These are phyloP conservation scores for Euphorbia lathyris DNA, from an alignment of 345 rosid genomes.

Conservation along the genomic window DNA sequence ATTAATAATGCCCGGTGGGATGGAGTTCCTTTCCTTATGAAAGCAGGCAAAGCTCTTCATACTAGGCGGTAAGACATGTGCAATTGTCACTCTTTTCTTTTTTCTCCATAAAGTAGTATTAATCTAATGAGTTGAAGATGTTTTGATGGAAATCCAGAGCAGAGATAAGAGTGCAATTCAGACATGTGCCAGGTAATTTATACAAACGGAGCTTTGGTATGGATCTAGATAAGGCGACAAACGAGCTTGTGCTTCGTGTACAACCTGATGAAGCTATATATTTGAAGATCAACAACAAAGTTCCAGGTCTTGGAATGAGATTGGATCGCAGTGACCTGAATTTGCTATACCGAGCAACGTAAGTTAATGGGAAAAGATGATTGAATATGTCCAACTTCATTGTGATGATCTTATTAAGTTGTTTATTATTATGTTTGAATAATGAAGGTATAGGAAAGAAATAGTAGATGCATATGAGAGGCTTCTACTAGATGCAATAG, in stretches of 20 bases:
- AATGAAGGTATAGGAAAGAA: slow-evolving; percentile 62
- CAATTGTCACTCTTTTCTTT: background rate
- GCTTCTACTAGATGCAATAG: slow-evolving; percentile 78
- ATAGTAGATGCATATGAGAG: slow-evolving; percentile 93
- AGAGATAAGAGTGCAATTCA: slow-evolving; percentile 88
- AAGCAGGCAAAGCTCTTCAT: slow-evolving; percentile 90
- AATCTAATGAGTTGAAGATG: background rate
- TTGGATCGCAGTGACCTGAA: slow-evolving; percentile 84
- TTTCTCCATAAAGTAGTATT: background rate
- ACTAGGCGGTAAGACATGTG: slow-evolving; percentile 45
- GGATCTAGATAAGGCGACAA: slow-evolving; percentile 73
- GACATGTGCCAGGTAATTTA: slow-evolving; percentile 87
- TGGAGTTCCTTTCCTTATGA: slow-evolving; percentile 92
- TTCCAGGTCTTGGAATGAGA: slow-evolving; percentile 96
- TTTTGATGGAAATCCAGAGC: slow-evolving; percentile 44
- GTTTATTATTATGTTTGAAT: background rate
- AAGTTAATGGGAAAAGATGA: background rate
- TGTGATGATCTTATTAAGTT: too few species aligned
- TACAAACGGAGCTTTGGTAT: slow-evolving; percentile 70
- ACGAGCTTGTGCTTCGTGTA: slow-evolving; percentile 85
- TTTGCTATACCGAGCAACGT: slow-evolving; percentile 71
- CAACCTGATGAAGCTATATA: slow-evolving; percentile 98
- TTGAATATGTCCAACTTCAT: too few species aligned
- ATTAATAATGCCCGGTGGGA: slow-evolving; percentile 94
- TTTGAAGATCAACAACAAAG: slow-evolving; percentile 91